Percentiles rank a stretch among this genome's conserved stretches.
Conservation (phyloP, 2,329 filamentous ascomycete species). For the Fusarium nygamai region DNA sequence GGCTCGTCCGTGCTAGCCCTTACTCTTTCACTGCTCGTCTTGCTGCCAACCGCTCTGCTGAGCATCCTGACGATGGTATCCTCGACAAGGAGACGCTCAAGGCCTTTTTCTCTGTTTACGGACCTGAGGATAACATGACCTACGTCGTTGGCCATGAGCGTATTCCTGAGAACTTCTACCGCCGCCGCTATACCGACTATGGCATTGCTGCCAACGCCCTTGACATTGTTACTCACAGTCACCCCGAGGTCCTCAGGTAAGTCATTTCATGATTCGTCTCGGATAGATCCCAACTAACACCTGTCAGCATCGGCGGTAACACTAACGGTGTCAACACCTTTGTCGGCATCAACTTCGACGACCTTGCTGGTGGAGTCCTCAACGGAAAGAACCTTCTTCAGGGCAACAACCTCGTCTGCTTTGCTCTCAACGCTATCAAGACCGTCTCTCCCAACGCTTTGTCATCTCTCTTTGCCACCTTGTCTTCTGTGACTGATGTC, state of each 20-base stretch:
- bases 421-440: constrained; percentile 50
- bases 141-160: constrained; percentile 60
- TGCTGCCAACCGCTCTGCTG: constrained; percentile 55
- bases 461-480: constrained; percentile 48
- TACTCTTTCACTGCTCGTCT: constrained; percentile 56
- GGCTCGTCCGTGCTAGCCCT: constrained; percentile 59
- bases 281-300: background rate
- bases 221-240: constrained; percentile 52
- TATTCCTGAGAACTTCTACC: constrained; percentile 64
- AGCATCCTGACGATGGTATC: constrained; percentile 49
- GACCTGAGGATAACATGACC: constrained; percentile 48
- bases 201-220: constrained; percentile 53
- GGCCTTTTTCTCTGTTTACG: constrained; percentile 58
- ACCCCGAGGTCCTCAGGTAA: constrained; percentile 52
- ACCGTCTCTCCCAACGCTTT: constrained; percentile 55
- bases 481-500: constrained; percentile 33
- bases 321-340: constrained; percentile 61
- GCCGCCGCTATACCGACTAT: constrained; percentile 54
- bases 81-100: constrained; percentile 50
- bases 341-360: constrained; percentile 54
- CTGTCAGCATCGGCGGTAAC: constrained; percentile 60
- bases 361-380: constrained; percentile 57
- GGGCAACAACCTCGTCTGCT: constrained; percentile 59
- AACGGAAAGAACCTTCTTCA: constrained; percentile 54
- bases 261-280: background rate